These are phyloP conservation scores for Penicillium verrucosum DNA, from an alignment of 2,329 filamentous ascomycete genomes.

Conservation along the genomic window DNA sequence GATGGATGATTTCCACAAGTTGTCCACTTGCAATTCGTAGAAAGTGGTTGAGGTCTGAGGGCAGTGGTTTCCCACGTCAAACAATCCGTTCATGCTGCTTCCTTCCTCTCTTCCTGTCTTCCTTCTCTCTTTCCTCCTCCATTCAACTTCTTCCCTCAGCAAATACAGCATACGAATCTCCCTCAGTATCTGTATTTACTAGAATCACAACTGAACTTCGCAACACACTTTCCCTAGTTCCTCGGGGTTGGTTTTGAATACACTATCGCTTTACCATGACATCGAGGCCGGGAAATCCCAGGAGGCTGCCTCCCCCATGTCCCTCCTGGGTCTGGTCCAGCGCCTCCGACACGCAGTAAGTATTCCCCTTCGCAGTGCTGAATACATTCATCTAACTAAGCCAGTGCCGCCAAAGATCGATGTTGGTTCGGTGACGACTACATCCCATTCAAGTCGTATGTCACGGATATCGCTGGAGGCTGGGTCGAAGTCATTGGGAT, in stretches of 20 bases:
- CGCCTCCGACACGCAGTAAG: not conserved
- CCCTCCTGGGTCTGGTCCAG: not conserved
- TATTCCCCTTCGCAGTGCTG: not conserved
- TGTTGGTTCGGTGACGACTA: not conserved
- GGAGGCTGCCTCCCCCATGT: not conserved
- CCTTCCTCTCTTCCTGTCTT: not conserved
- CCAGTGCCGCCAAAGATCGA: not conserved
- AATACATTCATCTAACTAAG: not conserved
- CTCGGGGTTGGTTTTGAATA: not conserved
- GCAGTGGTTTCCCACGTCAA: not conserved
- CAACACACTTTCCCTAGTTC: not conserved
- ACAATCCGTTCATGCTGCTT: not conserved
- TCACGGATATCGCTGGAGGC: not conserved
- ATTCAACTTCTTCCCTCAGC: not conserved
- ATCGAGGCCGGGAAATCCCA: not conserved
- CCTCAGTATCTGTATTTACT: not conserved
- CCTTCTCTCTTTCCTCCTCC: too few species aligned
- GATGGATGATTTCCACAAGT: too few species aligned
- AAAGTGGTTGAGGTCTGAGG: not conserved
- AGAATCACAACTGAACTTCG: not conserved
- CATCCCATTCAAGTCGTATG: not conserved
- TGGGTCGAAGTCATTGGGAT: not conserved
- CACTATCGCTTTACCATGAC: not conserved
- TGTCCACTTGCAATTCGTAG: not conserved
- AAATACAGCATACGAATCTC: not conserved